Evolutionary conservation across 768 basidiomycete species (phyloP).

Genomic region (Sistotremastrum niveocremeum): DNA sequence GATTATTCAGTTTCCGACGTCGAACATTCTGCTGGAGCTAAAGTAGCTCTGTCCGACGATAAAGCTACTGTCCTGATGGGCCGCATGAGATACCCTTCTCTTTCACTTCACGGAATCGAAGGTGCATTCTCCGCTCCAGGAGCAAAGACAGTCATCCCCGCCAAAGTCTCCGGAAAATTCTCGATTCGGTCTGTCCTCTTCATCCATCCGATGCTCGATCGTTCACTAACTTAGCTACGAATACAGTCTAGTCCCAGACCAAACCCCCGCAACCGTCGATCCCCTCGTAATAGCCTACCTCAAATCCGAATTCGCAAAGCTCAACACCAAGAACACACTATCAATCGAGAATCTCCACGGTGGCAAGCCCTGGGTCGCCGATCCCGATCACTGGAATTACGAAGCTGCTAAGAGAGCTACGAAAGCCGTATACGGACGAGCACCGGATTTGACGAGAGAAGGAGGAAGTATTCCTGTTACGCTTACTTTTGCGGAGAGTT

Average conservation of each 20-base stretch:
- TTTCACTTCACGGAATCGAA: slow-evolving; percentile 92
- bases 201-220: neutral
- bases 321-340: slow-evolving; percentile 75
- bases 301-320: slow-evolving; percentile 67
- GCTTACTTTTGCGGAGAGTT: slow-evolving; percentile 80
- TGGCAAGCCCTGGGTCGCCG: slow-evolving; percentile 84
- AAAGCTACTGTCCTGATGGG: slow-evolving; percentile 81
- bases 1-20: slow-evolving; percentile 66
- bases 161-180: slow-evolving; percentile 82
- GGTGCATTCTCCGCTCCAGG: slow-evolving; percentile 81
- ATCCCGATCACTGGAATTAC: slow-evolving; percentile 85
- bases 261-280: slow-evolving; percentile 63
- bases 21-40: slow-evolving; percentile 59
- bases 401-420: slow-evolving; percentile 79
- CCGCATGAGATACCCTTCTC: slow-evolving; percentile 78
- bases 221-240: too few relatives aligned
- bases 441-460: slow-evolving; percentile 77
- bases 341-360: slow-evolving; percentile 59
- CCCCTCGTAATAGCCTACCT: slow-evolving; percentile 61
- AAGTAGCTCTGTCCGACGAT: slow-evolving; percentile 61
- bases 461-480: slow-evolving; percentile 95
- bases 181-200: slow-evolving; percentile 61
- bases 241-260: slow-evolving; percentile 69
- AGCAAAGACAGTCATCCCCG: slow-evolving; percentile 89
- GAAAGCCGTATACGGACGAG: slow-evolving; percentile 47